Base-by-base conservation (phyloP, 2,329 filamentous ascomycete species). In the Thermothelomyces thermophilus region DNA sequence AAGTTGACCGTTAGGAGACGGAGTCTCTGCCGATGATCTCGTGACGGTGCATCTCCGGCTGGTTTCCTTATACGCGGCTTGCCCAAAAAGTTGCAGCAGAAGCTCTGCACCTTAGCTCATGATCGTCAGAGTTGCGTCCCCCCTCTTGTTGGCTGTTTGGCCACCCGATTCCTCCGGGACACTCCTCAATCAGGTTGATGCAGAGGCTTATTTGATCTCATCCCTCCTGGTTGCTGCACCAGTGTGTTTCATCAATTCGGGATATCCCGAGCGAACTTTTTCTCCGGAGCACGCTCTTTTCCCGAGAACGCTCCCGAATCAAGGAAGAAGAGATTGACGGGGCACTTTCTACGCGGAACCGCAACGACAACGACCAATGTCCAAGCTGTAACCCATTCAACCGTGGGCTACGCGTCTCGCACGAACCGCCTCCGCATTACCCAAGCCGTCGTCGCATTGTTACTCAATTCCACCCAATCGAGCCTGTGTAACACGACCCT, bases 61-160 rank as follows among this genome's bases (percentile, higher is more conserved):
- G 33, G 20, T 46, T 26, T 33, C 40, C 43, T 54, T 31, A 51
- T 46, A 37, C 30, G 44, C 34, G 46, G 17, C 33, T 40, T 49
- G 45, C 51, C 46, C 46, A 30, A 51, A 47, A 58, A 34, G 33
- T n/a, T 33, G 43, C 51, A 51, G 41, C 48, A 47, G 48, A 30
- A 39, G 24, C 5, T 50, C 2, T 42, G 26, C 41, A 36, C 41
- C 36, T 50, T 57, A 56, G 52, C 55, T 52, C 45, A 55, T 50
- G 35, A 58, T 61, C 55, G 58, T 59, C 58, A 61, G 51, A 57
- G 54, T 57, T 57, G 50, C 53, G 53, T 52, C 30, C 50, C 45
- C 30, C 51, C 26, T n/a, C 14, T 16, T 35, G 7, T 42, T 35
- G 36, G 36, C 46, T 31, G 37, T 55, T 51, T 54, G 48, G 51